Conservation (phyloP, 352 stramenopile genomes). For the Phytopythium litorale region DNA sequence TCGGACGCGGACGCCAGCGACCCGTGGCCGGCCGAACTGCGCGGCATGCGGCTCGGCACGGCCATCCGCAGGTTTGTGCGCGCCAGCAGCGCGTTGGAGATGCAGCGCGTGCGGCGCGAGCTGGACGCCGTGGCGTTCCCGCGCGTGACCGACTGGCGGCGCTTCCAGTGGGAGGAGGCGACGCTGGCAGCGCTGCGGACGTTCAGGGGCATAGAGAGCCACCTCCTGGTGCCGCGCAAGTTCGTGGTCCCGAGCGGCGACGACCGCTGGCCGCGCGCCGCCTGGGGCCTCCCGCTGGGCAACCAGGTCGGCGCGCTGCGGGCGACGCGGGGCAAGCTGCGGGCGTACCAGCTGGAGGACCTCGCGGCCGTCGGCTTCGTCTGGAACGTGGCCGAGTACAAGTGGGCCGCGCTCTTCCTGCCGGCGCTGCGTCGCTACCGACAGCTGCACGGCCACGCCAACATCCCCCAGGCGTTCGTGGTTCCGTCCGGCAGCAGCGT, state of each 20-base stretch:
- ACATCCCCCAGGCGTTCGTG: slow-evolving; percentile 38
- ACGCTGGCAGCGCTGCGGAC: slow-evolving; percentile 23
- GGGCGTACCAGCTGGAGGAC: slow-evolving; percentile 22
- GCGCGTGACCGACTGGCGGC: slow-evolving; percentile 29
- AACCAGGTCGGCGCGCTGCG: slow-evolving; percentile 35
- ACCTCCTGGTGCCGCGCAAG: slow-evolving; percentile 32
- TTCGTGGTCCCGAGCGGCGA: slow-evolving; percentile 34
- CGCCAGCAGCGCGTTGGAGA: neutral
- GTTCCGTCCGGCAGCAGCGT: slow-evolving; percentile 9
- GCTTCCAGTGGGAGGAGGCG: slow-evolving; percentile 34
- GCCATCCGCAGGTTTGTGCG: slow-evolving; percentile 25
- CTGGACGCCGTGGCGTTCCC: slow-evolving; percentile 31
- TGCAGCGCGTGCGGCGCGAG: slow-evolving; percentile 14
- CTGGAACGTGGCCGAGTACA: slow-evolving; percentile 31
- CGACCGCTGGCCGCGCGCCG: slow-evolving; percentile 24
- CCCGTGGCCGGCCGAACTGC: slow-evolving; percentile 33
- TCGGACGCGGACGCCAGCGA: neutral
- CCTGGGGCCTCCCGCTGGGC: slow-evolving; percentile 35
- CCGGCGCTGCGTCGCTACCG: slow-evolving; percentile 30
- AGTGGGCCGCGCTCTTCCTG: slow-evolving; percentile 34
- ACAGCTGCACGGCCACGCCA: slow-evolving; percentile 31
- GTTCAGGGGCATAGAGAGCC: slow-evolving; percentile 25
- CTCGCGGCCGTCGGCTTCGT: slow-evolving; percentile 37
- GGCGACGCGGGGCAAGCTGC: slow-evolving; percentile 13
- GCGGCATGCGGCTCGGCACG: slow-evolving; percentile 34